Percentiles rank a stretch among this genome's conserved stretches.
These are phyloP conservation scores for Phialophora tarda DNA, from an alignment of 2,329 filamentous ascomycete species.

Conservation along the genomic window DNA sequence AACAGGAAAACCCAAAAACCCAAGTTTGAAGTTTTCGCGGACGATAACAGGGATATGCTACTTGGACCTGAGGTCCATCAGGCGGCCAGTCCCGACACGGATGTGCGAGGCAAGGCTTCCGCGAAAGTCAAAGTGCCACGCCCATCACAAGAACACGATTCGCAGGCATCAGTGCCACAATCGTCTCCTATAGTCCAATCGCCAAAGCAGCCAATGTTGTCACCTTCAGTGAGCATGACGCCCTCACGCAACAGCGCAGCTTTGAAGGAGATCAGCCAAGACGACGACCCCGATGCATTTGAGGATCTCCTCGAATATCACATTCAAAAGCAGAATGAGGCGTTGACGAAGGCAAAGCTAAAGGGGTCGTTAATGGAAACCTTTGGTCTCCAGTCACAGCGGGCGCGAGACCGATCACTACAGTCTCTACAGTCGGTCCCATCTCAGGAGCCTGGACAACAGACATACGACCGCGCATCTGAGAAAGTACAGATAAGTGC, in stretches of 20 bases:
- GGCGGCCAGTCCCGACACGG: constrained; percentile 33
- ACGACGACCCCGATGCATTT: constrained; percentile 41
- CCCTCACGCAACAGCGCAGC: not conserved
- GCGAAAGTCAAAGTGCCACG: not conserved
- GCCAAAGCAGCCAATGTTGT: not conserved
- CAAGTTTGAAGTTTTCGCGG: constrained; percentile 58
- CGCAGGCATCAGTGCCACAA: constrained; percentile 30
- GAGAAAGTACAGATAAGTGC: constrained; percentile 25
- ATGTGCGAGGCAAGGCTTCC: not conserved
- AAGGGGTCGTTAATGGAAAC: constrained; percentile 46
- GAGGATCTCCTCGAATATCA: constrained; percentile 47
- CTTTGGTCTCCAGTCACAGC: constrained; percentile 43
- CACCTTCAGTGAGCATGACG: not conserved
- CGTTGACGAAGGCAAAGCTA: constrained; percentile 39
- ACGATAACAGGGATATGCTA: constrained; percentile 59
- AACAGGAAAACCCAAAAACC: constrained; percentile 52
- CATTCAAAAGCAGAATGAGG: constrained; percentile 46
- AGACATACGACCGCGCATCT: constrained; percentile 26
- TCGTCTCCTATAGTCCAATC: constrained; percentile 32
- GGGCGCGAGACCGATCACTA: not conserved
- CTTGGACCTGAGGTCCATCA: constrained; percentile 48
- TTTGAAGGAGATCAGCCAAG: constrained; percentile 25
- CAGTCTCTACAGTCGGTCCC: not conserved
- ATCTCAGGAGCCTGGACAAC: not conserved
- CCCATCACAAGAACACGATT: constrained; percentile 25